Evolutionary conservation across 2,329 filamentous ascomycete species (phyloP).

Genomic region (Diaporthe nobilis): DNA sequence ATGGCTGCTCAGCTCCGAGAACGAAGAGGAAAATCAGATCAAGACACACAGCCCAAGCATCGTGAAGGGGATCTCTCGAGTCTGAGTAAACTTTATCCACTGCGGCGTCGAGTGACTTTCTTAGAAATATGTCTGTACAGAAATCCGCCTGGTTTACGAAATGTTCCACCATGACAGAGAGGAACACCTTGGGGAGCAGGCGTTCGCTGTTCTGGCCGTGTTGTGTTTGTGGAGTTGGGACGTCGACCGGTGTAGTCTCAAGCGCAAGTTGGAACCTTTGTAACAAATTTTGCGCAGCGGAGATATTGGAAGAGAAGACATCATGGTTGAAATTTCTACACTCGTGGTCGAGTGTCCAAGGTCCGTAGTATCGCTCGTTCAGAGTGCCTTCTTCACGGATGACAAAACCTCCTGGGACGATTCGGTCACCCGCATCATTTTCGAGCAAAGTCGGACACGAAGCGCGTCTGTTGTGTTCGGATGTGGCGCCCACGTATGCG

Average conservation of each 20-base stretch:
- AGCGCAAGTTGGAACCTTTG: background rate
- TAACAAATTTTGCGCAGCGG: background rate
- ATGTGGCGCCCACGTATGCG: too few relatives aligned
- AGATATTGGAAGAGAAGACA: slow-evolving; percentile 1
- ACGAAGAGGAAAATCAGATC: slow-evolving; percentile 17
- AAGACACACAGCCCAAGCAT: slow-evolving; percentile 16
- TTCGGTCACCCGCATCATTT: background rate
- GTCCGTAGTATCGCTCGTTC: slow-evolving; percentile 18
- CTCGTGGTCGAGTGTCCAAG: slow-evolving; percentile 8
- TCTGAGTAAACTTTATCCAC: slow-evolving; percentile 6
- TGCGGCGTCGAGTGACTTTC: background rate
- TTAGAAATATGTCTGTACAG: slow-evolving; percentile 14
- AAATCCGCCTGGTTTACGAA: slow-evolving; percentile 6
- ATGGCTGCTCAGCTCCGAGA: slow-evolving; percentile 16
- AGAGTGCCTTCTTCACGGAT: slow-evolving; percentile 16
- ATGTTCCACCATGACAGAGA: slow-evolving; percentile 15
- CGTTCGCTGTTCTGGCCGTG: slow-evolving; percentile 16
- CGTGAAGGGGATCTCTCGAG: background rate
- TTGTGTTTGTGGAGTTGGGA: background rate
- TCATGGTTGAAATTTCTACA: slow-evolving; percentile 4
- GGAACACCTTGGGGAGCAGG: slow-evolving; percentile 8
- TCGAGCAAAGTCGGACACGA: background rate
- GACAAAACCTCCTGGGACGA: background rate
- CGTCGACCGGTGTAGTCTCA: background rate
- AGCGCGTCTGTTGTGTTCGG: background rate